phyloP scores from a whole-genome alignment of 805 yeast genomes.

The Yarrowia keelungensis region DNA sequence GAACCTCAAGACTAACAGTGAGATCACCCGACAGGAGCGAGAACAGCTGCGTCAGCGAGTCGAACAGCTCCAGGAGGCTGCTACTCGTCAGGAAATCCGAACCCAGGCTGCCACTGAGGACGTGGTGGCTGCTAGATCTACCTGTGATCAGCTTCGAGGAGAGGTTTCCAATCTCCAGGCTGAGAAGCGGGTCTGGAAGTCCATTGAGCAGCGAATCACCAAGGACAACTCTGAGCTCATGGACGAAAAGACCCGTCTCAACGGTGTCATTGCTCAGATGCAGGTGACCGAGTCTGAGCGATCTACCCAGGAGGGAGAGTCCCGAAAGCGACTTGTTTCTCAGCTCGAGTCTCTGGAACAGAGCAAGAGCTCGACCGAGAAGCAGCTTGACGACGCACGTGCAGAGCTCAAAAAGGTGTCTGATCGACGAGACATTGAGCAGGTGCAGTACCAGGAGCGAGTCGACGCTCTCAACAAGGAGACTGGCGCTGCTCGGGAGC shows the following conservation, averaged over 20 bases:
- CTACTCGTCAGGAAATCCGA: constrained; percentile 58
- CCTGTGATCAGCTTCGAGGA: constrained; percentile 55
- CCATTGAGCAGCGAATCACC: constrained; percentile 59
- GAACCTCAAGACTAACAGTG: constrained; percentile 53
- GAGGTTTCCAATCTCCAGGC: constrained; percentile 59
- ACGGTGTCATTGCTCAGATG: constrained; percentile 62
- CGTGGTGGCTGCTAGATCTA: constrained; percentile 59
- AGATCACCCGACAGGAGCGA: constrained; percentile 56
- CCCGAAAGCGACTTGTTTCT: constrained; percentile 57
- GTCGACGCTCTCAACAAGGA: constrained; percentile 62
- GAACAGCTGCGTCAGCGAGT: constrained; percentile 54
- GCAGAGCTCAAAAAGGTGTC: constrained; percentile 61
- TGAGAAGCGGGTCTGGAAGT: constrained; percentile 61
- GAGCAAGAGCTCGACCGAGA: constrained; percentile 56
- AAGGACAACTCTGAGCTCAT: constrained; percentile 60
- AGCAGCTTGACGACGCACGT: constrained; percentile 56
- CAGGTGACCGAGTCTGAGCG: constrained; percentile 70
- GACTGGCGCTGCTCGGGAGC: constrained; percentile 54
- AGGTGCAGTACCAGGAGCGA: constrained; percentile 64
- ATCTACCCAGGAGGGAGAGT: constrained; percentile 58
- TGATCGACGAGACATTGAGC: constrained; percentile 64
- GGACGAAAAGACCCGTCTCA: constrained; percentile 66
- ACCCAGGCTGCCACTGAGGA: constrained; percentile 61
- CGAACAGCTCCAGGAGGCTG: constrained; percentile 53
- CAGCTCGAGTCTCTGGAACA: constrained; percentile 60